These are phyloP conservation scores for Vigna unguiculata DNA, from an alignment of 306 rosid species.

Conservation along the genomic window DNA sequence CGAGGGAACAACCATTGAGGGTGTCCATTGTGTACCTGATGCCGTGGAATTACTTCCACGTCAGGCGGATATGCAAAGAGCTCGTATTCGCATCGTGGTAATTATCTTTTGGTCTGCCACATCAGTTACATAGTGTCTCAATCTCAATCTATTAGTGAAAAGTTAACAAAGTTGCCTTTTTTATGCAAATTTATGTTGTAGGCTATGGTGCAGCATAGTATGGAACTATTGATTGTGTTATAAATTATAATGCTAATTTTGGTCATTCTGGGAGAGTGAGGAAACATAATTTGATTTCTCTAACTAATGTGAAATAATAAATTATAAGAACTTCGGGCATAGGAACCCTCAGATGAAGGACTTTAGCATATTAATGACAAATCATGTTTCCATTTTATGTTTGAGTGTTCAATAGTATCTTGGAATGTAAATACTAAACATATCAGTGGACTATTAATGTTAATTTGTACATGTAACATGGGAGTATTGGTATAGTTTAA, in stretches of 20 bases:
- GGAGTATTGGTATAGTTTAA: conserved; percentile 17
- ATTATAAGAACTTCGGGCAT: conserved; percentile 17
- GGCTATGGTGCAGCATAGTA: conserved; percentile 17
- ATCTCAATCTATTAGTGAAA: conserved; percentile 13
- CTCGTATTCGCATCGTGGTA: conserved; percentile 93
- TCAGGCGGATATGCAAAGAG: conserved; percentile 68
- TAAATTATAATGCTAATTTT: conserved; percentile 22
- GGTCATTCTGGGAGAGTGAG: conserved; percentile 25
- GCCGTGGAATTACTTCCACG: conserved; percentile 78
- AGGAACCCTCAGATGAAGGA: conserved; percentile 7
- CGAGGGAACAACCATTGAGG: conserved; percentile 80
- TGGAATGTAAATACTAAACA: not conserved
- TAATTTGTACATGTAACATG: conserved; percentile 23
- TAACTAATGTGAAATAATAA: not conserved
- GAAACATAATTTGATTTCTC: conserved; percentile 20
- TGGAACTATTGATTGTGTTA: conserved; percentile 20
- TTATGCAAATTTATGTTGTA: conserved; percentile 1
- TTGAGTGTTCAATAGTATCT: conserved; percentile 14
- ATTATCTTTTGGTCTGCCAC: conserved; percentile 31
- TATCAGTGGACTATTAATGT: conserved; percentile 1
- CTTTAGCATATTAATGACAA: conserved; percentile 18
- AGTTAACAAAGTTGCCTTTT: conserved; percentile 35
- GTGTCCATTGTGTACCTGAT: conserved; percentile 83
- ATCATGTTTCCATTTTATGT: conserved; percentile 3
- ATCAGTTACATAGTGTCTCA: conserved; percentile 33